A percentile compares a stretch with the other conserved stretches of the same genome.
Conservation (phyloP, 2,329 filamentous ascomycete genomes). For the Dothistroma septosporum region DNA sequence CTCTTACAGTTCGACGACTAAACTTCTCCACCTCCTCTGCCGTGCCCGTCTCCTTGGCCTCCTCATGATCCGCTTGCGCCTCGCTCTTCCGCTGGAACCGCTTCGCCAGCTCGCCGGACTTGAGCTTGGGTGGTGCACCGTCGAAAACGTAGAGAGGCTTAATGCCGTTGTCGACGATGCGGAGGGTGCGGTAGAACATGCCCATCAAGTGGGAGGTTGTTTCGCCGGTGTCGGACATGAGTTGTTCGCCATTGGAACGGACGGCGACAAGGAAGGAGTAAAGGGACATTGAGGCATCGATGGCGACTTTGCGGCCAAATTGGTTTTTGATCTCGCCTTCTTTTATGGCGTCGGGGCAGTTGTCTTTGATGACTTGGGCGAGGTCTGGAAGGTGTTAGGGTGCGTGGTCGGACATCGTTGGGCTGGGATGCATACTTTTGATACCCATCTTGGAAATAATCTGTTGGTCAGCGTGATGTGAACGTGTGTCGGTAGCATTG, state of each 20-base stretch:
- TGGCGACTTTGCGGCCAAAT: slow-evolving; percentile 84
- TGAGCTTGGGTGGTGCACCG: slow-evolving; percentile 92
- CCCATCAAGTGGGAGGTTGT: slow-evolving; percentile 98
- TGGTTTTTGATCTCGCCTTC: slow-evolving; percentile 98
- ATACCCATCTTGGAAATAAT: slow-evolving; percentile 33
- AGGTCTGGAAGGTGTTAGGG: slow-evolving; percentile 33
- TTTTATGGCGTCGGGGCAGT: slow-evolving; percentile 93
- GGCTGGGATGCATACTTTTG: slow-evolving; percentile 29
- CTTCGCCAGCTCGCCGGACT: slow-evolving; percentile 93
- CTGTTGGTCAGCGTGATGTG: slow-evolving; percentile 2
- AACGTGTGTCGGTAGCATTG: background rate
- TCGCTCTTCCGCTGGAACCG: slow-evolving; percentile 93
- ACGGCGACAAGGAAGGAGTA: slow-evolving; percentile 99
- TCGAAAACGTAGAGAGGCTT: slow-evolving; percentile 98
- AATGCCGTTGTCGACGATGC: slow-evolving; percentile 98
- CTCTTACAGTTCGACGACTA: slow-evolving; percentile 83
- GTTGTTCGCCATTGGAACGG: slow-evolving; percentile 90
- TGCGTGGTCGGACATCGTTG: background rate
- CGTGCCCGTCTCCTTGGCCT: slow-evolving; percentile 95
- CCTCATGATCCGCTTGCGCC: slow-evolving; percentile 82
- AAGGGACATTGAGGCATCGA: slow-evolving; percentile 78
- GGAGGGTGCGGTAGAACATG: slow-evolving; percentile 97
- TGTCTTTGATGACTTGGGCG: slow-evolving; percentile 50
- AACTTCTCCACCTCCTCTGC: slow-evolving; percentile 98
- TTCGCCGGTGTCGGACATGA: slow-evolving; percentile 91